Base-by-base conservation (phyloP, 2,329 filamentous ascomycete species). In the Fusarium floridanum region DNA sequence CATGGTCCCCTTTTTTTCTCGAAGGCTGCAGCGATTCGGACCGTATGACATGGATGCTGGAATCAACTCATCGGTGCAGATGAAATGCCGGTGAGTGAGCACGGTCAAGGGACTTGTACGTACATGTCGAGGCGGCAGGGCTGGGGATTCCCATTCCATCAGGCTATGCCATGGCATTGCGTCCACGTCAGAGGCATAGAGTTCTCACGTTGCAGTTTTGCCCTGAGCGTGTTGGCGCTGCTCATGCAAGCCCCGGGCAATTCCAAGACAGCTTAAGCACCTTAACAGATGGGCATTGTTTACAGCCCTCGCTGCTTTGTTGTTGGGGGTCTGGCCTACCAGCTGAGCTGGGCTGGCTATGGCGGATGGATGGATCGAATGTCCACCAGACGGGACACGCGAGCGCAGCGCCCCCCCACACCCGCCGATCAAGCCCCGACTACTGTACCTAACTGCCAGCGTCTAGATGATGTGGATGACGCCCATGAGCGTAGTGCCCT, bases 361-460 rank as follows among this genome's bases (percentile, higher is more conserved):
- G 57, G 62, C 41, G 57, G 71, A 60, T 75, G 72, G 60, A 61
- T 70, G 66, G 68, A 73, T 63, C 36, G 36, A n/a, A 20, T 65
- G 55, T 60, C 63, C 63, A 65, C 53, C 55, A 65, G 64, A 66
- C 20, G 48, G 72, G 69, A 74, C 72, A 75, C 72, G 72, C 72
- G 72, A 74, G 72, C 60, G 64, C 62, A 61, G 48, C n/a, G 37
- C 16, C 53, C 72, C 43, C 64, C 72, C 68, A 66, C 72, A 60
- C 72, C 37, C 72, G 72, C 72, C 72, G 72, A 74, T 74, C 72
- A 64, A 67, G 17, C 68, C 72, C 72, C 72, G 62, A 74, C 68
- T 64, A 61, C 55, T 64, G 43, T 48, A 48, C 43, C 43, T 48
- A 27, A 48, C 43, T 61, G 56, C 29, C 45, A 56, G 61, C 61